A percentile compares a stretch with the other conserved stretches of the same genome.
Conservation (phyloP, 495 filamentous ascomycete species). For the Xylaria telfairii region DNA sequence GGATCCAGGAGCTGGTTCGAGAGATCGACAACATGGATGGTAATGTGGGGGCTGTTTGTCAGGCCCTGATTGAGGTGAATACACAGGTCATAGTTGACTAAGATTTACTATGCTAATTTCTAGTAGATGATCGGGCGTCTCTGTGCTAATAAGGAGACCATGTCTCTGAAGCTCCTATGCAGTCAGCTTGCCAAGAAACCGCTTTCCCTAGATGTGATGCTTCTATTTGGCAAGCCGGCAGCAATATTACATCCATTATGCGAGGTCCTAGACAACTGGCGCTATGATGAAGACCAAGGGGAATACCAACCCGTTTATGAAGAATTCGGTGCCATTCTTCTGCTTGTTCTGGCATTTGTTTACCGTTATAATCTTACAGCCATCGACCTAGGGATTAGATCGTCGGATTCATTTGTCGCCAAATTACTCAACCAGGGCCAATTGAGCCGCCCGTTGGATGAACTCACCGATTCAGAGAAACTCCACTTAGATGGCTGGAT, state of each 20-base stretch:
- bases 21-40: conserved; percentile 94
- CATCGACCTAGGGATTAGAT: conserved; percentile 68
- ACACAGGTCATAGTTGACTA: neutral
- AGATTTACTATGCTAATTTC: neutral
- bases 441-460: conserved; percentile 64
- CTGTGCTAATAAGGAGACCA: conserved; percentile 84
- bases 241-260: conserved; percentile 84
- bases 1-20: conserved; percentile 72
- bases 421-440: conserved; percentile 73
- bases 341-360: conserved; percentile 81
- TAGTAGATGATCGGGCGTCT: conserved; percentile 74
- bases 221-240: conserved; percentile 80
- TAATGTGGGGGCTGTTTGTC: conserved; percentile 88
- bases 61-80: conserved; percentile 77
- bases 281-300: conserved; percentile 90
- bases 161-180: conserved; percentile 86
- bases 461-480: conserved; percentile 75
- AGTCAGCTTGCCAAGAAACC: conserved; percentile 79
- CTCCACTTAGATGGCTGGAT: conserved; percentile 85
- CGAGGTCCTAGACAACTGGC: conserved; percentile 84
- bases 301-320: conserved; percentile 98
- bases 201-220: conserved; percentile 79
- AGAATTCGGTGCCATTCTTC: conserved; percentile 88
- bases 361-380: conserved; percentile 79
- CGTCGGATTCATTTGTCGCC: conserved; percentile 74